phyloP scores from a whole-genome alignment of 2,329 filamentous ascomycete species.

The Metarhizium guizhouense region DNA sequence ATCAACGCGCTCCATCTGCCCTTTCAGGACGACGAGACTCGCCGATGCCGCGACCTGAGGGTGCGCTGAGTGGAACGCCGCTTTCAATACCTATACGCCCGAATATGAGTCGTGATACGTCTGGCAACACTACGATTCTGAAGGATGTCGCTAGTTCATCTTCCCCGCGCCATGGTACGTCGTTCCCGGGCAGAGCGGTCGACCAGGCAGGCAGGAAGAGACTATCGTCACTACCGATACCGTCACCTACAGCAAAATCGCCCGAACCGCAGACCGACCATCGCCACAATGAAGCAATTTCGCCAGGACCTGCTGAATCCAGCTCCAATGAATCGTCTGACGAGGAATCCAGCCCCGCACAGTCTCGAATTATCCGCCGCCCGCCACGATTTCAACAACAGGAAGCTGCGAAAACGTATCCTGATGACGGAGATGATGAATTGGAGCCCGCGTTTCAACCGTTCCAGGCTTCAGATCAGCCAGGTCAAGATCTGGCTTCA shows the following conservation, averaged over 20 bases:
- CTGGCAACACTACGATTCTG: slow-evolving; percentile 34
- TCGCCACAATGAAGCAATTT: slow-evolving; percentile 17
- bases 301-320: slow-evolving; percentile 27
- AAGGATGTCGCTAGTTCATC: slow-evolving; percentile 26
- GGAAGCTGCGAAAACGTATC: slow-evolving; percentile 27
- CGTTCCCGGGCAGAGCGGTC: slow-evolving; percentile 13
- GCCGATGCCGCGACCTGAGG: slow-evolving; percentile 41
- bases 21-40: slow-evolving; percentile 50
- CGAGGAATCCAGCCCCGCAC: slow-evolving; percentile 42
- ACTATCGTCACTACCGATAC: slow-evolving; percentile 36
- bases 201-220: slow-evolving; percentile 27
- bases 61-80: slow-evolving; percentile 32
- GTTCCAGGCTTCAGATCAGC: slow-evolving; percentile 28
- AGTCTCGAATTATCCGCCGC: slow-evolving; percentile 51
- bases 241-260: slow-evolving; percentile 15
- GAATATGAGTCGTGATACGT: slow-evolving; percentile 38
- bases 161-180: slow-evolving; percentile 11
- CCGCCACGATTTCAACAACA: slow-evolving; percentile 41
- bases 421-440: slow-evolving; percentile 47
- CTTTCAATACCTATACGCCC: slow-evolving; percentile 33
- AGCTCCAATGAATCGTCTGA: slow-evolving; percentile 33
- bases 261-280: slow-evolving; percentile 12
- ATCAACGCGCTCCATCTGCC: slow-evolving; percentile 39
- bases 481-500: slow-evolving; percentile 39
- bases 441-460: slow-evolving; percentile 48